Conservation (phyloP, 768 basidiomycete genomes). For the Podaxis sp. region DNA sequence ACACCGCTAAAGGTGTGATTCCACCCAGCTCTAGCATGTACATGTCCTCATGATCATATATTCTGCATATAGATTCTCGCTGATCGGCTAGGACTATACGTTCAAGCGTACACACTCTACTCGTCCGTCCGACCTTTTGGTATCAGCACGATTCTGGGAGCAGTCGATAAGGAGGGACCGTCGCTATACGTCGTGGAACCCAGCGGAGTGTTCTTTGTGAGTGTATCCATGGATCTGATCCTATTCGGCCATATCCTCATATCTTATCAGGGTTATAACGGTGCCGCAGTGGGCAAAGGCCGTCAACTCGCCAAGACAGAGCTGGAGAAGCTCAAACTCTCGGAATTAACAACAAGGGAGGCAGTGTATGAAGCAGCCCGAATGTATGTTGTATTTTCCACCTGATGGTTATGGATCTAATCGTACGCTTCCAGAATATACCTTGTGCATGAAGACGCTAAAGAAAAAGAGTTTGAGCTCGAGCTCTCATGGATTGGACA, state of each 20-base stretch:
- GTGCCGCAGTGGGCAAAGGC: conserved; percentile 98
- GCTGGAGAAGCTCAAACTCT: conserved; percentile 90
- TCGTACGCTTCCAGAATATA: conserved; percentile 67
- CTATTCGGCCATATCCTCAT: neutral
- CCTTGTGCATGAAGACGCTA: conserved; percentile 94
- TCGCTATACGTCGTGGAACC: conserved; percentile 90
- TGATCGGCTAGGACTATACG: conserved; percentile 83
- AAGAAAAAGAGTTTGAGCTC: conserved; percentile 97
- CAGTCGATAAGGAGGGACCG: conserved; percentile 87
- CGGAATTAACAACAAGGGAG: conserved; percentile 76
- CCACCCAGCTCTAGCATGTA: conserved; percentile 14
- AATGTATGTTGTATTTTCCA: conserved; percentile 61
- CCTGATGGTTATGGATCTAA: neutral
- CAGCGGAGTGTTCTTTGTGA: conserved; percentile 85
- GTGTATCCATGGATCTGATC: conserved; percentile 24
- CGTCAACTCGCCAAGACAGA: conserved; percentile 97
- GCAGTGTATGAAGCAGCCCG: conserved; percentile 92
- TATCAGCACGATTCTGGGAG: conserved; percentile 87
- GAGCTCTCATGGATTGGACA: conserved; percentile 96
- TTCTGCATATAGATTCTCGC: conserved; percentile 33
- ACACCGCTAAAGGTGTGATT: conserved; percentile 73
- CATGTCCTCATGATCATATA: neutral
- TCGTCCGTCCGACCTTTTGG: conserved; percentile 98
- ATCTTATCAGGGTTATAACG: conserved; percentile 78
- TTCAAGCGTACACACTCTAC: conserved; percentile 95